Evolutionary conservation across 1,139 yeast species (phyloP).

Genomic region (Blastobotrys elegans): DNA sequence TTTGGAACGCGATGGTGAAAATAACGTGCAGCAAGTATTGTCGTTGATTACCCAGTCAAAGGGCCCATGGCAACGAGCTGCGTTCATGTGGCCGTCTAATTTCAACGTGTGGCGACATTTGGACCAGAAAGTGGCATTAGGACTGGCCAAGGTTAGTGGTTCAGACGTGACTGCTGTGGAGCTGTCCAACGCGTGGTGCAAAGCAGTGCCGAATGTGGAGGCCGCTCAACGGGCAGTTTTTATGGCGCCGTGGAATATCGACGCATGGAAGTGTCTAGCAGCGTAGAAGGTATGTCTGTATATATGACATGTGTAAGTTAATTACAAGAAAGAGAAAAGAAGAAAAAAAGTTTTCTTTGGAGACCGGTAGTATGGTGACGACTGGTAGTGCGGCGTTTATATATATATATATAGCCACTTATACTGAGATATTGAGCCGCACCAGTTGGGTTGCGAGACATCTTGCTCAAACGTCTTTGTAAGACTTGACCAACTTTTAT

Average conservation of each 20-base stretch:
- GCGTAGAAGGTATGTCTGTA: too few relatives aligned
- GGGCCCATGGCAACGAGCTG: constrained; percentile 61
- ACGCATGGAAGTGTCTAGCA: constrained; percentile 23
- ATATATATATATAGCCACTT: too few relatives aligned
- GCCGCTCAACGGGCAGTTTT: constrained; percentile 25
- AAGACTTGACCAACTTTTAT: too few relatives aligned
- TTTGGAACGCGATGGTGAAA: constrained; percentile 45
- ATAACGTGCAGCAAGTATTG: constrained; percentile 45
- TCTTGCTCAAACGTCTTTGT: too few relatives aligned
- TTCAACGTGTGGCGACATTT: constrained; percentile 63
- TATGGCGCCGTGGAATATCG: constrained; percentile 23
- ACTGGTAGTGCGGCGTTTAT: too few relatives aligned
- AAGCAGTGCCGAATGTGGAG: constrained; percentile 14
- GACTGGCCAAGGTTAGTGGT: constrained; percentile 38
- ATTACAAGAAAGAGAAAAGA: too few relatives aligned
- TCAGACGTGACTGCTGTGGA: constrained; percentile 45
- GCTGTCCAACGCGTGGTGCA: constrained; percentile 40
- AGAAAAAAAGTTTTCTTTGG: too few relatives aligned
- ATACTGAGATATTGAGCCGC: too few relatives aligned
- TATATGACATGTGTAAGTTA: too few relatives aligned
- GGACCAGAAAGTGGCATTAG: constrained; percentile 49
- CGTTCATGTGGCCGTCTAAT: constrained; percentile 69
- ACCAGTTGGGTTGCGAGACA: too few relatives aligned
- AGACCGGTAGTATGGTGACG: too few relatives aligned
- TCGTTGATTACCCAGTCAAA: constrained; percentile 34